Conservation (phyloP, 2,329 filamentous ascomycete species). For the Gliomastix tumulicola region DNA sequence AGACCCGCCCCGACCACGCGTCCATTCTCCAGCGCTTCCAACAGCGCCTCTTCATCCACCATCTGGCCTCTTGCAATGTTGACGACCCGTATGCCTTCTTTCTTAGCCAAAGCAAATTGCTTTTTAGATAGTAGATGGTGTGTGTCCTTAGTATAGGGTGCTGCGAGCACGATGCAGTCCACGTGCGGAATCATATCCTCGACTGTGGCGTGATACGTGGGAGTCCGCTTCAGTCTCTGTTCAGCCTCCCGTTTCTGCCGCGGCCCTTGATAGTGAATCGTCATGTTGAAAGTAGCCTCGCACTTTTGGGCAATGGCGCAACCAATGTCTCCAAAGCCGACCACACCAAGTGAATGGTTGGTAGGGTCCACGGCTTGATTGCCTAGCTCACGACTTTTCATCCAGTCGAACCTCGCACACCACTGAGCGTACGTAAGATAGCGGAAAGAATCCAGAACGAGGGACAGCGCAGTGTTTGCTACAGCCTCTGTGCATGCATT, state of each 20-base stretch:
- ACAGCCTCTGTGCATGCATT: conserved; percentile 45
- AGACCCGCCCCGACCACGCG: conserved; percentile 7
- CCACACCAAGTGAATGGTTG: conserved; percentile 32
- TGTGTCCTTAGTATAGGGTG: conserved; percentile 9
- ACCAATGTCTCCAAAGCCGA: conserved; percentile 35
- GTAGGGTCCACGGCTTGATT: conserved; percentile 27
- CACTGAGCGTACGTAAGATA: conserved; percentile 31
- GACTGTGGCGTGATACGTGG: conserved; percentile 23
- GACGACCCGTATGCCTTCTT: conserved; percentile 9
- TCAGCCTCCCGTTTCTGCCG: conserved; percentile 13
- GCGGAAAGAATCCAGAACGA: conserved; percentile 26
- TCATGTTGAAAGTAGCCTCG: conserved; percentile 26
- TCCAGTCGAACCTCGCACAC: conserved; percentile 25
- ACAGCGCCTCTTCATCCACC: conserved; percentile 8
- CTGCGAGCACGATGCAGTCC: conserved; percentile 25
- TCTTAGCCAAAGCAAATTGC: conserved; percentile 6
- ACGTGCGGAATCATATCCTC: conserved; percentile 26
- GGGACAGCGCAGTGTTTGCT: conserved; percentile 34
- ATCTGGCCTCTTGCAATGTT: conserved; percentile 8
- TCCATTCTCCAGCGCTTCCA: conserved; percentile 7
- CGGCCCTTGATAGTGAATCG: conserved; percentile 31
- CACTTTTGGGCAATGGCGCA: conserved; percentile 5
- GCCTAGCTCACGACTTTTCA: conserved; percentile 14
- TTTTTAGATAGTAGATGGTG: conserved; percentile 7
- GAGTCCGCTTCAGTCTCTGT: conserved; percentile 21